Evolutionary conservation across 1,284 basidiomycete genomes (phyloP), one percentile per base, ranked within the genome.

Genomic region (Vanrija humicola): DNA sequence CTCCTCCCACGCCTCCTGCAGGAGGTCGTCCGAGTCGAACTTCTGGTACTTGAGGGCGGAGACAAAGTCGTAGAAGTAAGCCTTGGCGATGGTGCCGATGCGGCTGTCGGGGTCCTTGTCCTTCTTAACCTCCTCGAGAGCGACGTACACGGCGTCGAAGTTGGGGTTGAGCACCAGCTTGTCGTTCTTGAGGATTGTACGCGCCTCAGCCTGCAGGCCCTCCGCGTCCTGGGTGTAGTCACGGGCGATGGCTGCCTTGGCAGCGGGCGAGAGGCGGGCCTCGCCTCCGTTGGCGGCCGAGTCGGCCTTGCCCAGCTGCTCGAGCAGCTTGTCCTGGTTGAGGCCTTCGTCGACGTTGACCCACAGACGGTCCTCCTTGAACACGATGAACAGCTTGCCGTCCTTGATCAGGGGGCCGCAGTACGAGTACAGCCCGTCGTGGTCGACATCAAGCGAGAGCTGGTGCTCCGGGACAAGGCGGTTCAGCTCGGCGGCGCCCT

Each of bases 1-100:
- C 19, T 50, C 54, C 38, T n/a, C 15, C 21, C 50, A 55, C 19
- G 54, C 54, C 45, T 55, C 54, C 44, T 47, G 48, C 19, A 50
- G 48, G 34, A 55, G n/a, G 38, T 55, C 54, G 44, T 55, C 54
- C 3, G 6, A 18, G 38, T 45, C 48, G 29, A 55, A 46, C 48
- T 50, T 50, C 3, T 18, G 2, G 23, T 18, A 10, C 38, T 50
- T 46, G 21, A 54, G 16, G 0, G 18, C 38, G 18, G 5, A 9
- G 18, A 46, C 43, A 48, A 48, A 54, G 43, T 46, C 43, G 10
- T 12, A 12, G 12, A 34, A 34, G 34, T 34, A 34, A 2, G 4
- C 34, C 34, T 15, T 34, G 12, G 34, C 9, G 34, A 34, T 8
- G 12, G 9, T 34, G 14, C 34, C 34, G 34, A 34, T 8, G 34